These are phyloP conservation scores for Plantago elongata DNA, from an alignment of 257 asterid species.

Conservation along the genomic window DNA sequence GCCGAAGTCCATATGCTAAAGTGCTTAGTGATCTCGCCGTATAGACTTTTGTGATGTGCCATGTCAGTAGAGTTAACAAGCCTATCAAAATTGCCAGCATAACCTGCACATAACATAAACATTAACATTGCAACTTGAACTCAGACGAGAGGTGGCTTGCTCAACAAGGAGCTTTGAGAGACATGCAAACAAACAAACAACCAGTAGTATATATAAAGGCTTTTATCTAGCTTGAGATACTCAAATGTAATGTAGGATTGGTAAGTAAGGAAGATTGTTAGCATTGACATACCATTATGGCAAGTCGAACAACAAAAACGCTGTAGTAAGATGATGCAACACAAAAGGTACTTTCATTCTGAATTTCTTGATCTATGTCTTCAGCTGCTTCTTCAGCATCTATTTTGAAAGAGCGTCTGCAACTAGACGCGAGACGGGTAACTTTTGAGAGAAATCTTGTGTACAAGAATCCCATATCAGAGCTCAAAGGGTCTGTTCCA, in stretches of 20 bases:
- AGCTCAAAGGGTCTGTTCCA: neutral
- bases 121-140: conserved; percentile 3
- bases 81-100: conserved; percentile 91
- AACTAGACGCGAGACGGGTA: conserved; percentile 27
- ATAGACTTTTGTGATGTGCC: conserved; percentile 89
- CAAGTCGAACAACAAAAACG: conserved; percentile 88
- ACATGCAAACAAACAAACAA: neutral
- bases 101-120: conserved; percentile 42
- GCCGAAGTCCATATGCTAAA: conserved; percentile 78
- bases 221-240: neutral
- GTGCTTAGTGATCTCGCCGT: conserved; percentile 67
- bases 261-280: neutral
- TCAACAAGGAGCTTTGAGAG: neutral
- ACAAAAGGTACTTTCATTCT: conserved; percentile 51
- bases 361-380: conserved; percentile 28
- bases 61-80: conserved; percentile 71
- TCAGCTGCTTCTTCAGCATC: conserved; percentile 56
- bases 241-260: neutral
- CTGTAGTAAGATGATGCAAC: conserved; percentile 70
- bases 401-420: conserved; percentile 33
- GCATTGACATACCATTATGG: conserved; percentile 63
- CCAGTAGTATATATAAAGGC: neutral
- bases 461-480: conserved; percentile 6
- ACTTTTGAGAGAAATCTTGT: conserved; percentile 15
- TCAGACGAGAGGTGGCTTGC: neutral